Base-by-base conservation (phyloP, 306 rosid genomes). In the Citrullus colocynthis region DNA sequence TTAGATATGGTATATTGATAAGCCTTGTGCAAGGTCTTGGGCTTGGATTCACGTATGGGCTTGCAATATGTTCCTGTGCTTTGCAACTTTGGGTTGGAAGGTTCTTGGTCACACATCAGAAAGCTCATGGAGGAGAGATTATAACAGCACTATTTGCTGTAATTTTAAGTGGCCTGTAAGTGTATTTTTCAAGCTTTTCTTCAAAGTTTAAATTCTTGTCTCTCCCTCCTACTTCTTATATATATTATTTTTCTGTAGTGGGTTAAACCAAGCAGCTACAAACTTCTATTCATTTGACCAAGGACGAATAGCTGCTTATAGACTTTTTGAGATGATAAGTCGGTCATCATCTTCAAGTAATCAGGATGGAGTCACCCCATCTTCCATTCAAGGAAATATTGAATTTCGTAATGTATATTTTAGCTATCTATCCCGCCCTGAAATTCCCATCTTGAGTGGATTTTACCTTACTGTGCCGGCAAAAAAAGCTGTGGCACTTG, bases 11-110 rank as follows among this genome's bases (percentile, higher is more conserved):
- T 61, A 96, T 96, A 87, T 85, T 96, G 82, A 96, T 96, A 78
- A 96, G 99, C 85, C 96, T 96, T 73, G 99, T 92, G 81, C 99
- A 96, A 91, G 99, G 98, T 78, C 99, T 96, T 84, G 99, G 99
- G 45, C 98, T 96, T 83, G 99, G 99, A 82, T 96, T 96, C 87
- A 96, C 99, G 0, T 96, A 96, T 85, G 99, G 99, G 78, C 98
- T 96, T 83, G 99, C 99, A 74, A 96, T 96, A 79, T 96, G 99
- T 86, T 96, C 99, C 44, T 96, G 99, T 88, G 99, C 99, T 81
- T 85, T 96, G 75, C 99, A 96, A 88, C 89, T 96, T 80, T 96
- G 99, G 99, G 95, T 96, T 83, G 99, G 99, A 85, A 91, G 94
- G 88, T 84, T 96, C 82, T 88, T 96, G 85, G 89, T 96, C 81